These are phyloP conservation scores for Penicillium salamii DNA, from an alignment of 495 filamentous ascomycete genomes.

Conservation along the genomic window DNA sequence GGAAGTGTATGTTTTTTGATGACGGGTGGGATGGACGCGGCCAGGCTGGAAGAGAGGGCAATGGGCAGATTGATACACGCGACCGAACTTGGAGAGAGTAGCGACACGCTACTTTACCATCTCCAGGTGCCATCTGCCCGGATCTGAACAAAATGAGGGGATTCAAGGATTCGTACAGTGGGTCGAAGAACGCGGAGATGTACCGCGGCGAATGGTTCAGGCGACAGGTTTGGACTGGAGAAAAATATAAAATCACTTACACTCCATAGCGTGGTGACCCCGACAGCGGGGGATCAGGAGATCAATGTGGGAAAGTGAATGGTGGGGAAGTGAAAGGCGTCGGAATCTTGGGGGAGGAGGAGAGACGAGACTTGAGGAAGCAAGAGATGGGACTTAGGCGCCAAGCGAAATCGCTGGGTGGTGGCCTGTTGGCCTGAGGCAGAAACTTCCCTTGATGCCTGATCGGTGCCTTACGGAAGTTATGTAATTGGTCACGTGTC, in stretches of 20 bases:
- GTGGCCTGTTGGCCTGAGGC: slow-evolving; percentile 25
- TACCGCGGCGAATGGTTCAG: slow-evolving; percentile 38
- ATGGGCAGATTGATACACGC: slow-evolving; percentile 22
- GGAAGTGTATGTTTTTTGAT: slow-evolving; percentile 41
- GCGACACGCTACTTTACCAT: slow-evolving; percentile 11
- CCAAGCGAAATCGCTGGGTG: slow-evolving; percentile 16
- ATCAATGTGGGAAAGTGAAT: slow-evolving; percentile 31
- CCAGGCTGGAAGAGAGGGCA: slow-evolving; percentile 30
- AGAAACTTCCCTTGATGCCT: no score
- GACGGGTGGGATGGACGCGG: slow-evolving; percentile 39
- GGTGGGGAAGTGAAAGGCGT: slow-evolving; percentile 21
- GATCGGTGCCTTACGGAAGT: not conserved
- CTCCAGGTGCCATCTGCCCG: slow-evolving; percentile 1
- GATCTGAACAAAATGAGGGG: slow-evolving; percentile 11
- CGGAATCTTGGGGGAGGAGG: slow-evolving; percentile 10
- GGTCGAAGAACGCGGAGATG: slow-evolving; percentile 48
- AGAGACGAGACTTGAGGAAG: slow-evolving; percentile 21
- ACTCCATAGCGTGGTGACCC: slow-evolving; percentile 54
- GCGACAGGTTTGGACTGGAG: slow-evolving; percentile 25
- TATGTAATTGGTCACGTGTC: not conserved
- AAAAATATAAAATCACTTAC: slow-evolving; percentile 40
- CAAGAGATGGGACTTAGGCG: slow-evolving; percentile 36
- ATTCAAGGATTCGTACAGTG: slow-evolving; percentile 35
- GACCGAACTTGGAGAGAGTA: slow-evolving; percentile 16
- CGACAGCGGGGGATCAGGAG: slow-evolving; percentile 29